phyloP scores from a whole-genome alignment of 1,284 basidiomycete genomes.

The Kwoniella shivajii region DNA sequence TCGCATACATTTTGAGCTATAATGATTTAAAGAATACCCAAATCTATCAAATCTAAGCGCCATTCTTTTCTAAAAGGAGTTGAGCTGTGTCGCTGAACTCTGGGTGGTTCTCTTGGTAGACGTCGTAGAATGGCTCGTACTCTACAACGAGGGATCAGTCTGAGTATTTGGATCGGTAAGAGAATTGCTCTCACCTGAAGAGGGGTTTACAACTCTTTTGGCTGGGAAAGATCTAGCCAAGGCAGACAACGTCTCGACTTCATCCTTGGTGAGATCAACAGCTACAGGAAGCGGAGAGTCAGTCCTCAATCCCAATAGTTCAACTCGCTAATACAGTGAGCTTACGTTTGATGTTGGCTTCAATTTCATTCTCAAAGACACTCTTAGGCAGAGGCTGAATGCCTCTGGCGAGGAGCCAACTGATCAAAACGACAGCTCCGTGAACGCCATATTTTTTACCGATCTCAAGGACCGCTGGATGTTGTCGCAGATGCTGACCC shows the following conservation, averaged over 20 bases:
- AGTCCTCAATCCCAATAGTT: background rate
- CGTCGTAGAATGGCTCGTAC: constrained; percentile 19
- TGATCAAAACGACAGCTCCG: constrained; percentile 73
- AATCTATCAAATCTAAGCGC: background rate
- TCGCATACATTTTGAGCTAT: too few relatives aligned
- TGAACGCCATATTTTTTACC: constrained; percentile 68
- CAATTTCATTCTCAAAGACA: constrained; percentile 53
- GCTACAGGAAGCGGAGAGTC: constrained; percentile 11
- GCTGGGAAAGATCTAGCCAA: constrained; percentile 39
- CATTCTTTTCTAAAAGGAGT: constrained; percentile 7
- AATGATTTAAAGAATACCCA: too few relatives aligned
- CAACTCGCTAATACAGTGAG: background rate
- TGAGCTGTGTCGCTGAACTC: constrained; percentile 46
- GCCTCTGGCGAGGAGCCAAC: constrained; percentile 77
- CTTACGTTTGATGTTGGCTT: constrained; percentile 51
- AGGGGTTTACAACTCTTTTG: constrained; percentile 51
- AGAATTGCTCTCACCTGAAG: constrained; percentile 22
- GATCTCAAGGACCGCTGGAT: constrained; percentile 62
- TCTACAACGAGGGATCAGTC: background rate
- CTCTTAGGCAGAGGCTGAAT: constrained; percentile 59
- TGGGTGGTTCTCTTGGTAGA: constrained; percentile 56
- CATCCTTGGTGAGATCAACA: constrained; percentile 46
- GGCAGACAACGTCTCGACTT: constrained; percentile 43
- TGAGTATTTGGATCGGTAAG: background rate
- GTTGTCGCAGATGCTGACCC: constrained; percentile 68